phyloP scores from a whole-genome alignment of 768 basidiomycete species.

The Pleurotus tuoliensis region DNA sequence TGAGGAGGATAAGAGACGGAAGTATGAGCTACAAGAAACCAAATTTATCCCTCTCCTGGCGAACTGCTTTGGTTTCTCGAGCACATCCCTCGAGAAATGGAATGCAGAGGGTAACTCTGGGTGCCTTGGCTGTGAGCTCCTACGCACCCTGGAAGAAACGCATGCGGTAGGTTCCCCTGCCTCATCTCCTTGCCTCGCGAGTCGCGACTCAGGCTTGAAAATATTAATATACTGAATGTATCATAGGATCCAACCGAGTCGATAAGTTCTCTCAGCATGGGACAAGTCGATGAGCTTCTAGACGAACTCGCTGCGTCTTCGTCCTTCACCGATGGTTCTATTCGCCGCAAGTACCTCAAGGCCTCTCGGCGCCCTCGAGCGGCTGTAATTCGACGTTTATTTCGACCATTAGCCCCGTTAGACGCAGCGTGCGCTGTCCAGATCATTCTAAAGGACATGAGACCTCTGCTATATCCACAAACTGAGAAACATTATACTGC shows the following conservation, averaged over 20 bases:
- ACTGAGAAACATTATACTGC: conserved; percentile 44
- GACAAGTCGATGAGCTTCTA: conserved; percentile 61
- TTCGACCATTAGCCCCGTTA: conserved; percentile 51
- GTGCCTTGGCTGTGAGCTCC: conserved; percentile 69
- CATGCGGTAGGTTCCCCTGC: conserved; percentile 28
- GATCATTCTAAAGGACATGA: conserved; percentile 84
- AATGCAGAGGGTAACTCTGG: conserved; percentile 43
- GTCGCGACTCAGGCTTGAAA: neutral
- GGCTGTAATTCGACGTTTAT: conserved; percentile 52
- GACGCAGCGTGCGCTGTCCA: conserved; percentile 76
- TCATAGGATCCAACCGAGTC: conserved; percentile 25
- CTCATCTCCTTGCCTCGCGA: neutral
- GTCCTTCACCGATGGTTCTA: conserved; percentile 49
- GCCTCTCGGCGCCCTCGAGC: conserved; percentile 24
- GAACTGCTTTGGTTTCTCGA: conserved; percentile 39
- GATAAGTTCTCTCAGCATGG: conserved; percentile 35
- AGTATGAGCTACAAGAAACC: conserved; percentile 71
- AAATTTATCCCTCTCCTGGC: conserved; percentile 50
- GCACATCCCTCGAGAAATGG: conserved; percentile 33
- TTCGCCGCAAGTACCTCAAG: conserved; percentile 30
- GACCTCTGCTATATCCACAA: conserved; percentile 73
- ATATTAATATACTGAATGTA: neutral
- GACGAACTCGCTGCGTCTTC: conserved; percentile 73
- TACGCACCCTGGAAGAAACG: conserved; percentile 36
- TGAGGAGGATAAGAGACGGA: conserved; percentile 66